A percentile compares a stretch with the other conserved stretches of the same genome.
Evolutionary conservation across 805 yeast species (phyloP).

Genomic region (Cephaloascus fragrans): DNA sequence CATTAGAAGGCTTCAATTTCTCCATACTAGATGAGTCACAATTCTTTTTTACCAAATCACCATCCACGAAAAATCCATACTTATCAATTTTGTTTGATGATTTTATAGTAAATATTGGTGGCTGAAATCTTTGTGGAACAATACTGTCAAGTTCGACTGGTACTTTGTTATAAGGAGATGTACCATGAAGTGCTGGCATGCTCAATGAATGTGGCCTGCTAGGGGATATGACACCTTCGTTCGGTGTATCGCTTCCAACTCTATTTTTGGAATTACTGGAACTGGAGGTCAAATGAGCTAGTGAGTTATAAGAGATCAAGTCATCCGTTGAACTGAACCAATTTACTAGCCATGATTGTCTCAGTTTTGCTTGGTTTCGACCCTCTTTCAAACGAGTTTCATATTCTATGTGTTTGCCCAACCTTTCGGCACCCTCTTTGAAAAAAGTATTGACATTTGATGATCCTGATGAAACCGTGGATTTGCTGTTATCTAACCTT

Average conservation of each 20-base stretch:
- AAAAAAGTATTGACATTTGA: not conserved
- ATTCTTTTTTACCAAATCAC: slow-evolving; percentile 1
- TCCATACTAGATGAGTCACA: slow-evolving; percentile 1
- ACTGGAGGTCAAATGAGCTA: not conserved
- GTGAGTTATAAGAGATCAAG: not conserved
- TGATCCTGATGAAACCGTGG: not conserved
- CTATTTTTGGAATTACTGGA: not conserved
- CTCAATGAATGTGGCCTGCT: slow-evolving; percentile 10
- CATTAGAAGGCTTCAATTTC: not conserved
- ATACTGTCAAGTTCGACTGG: slow-evolving; percentile 35
- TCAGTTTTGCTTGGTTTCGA: not conserved
- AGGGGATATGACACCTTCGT: slow-evolving; percentile 4
- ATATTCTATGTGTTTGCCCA: not conserved
- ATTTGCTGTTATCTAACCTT: too few relatives aligned
- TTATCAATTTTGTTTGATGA: slow-evolving; percentile 25
- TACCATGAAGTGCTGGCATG: slow-evolving; percentile 5
- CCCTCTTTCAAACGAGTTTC: too few relatives aligned
- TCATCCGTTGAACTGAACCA: slow-evolving; percentile 1
- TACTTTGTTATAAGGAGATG: slow-evolving; percentile 9
- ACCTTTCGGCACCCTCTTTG: not conserved
- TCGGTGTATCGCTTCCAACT: slow-evolving; percentile 1
- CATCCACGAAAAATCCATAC: slow-evolving; percentile 36
- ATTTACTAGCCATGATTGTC: not conserved
- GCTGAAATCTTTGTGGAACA: slow-evolving; percentile 16
- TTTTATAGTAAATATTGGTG: slow-evolving; percentile 15